These are phyloP conservation scores for Tephrocybe sp. DNA, from an alignment of 768 basidiomycete species.

Conservation along the genomic window DNA sequence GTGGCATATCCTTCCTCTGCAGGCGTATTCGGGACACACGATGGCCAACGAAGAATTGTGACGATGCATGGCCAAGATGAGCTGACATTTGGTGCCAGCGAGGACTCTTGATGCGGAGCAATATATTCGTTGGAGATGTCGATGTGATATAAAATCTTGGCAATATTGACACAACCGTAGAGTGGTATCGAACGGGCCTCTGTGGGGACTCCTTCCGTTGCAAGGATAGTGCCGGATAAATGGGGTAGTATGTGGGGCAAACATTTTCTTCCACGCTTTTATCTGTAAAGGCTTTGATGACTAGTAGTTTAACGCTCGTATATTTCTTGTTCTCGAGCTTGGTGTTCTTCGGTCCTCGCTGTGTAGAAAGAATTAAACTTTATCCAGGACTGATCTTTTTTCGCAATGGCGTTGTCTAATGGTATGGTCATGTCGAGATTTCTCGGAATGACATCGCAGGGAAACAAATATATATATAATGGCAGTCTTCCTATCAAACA, in stretches of 20 bases:
- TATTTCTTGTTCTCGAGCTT: too few species aligned
- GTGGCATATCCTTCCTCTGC: conserved; percentile 18
- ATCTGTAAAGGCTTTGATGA: too few species aligned
- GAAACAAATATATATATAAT: too few species aligned
- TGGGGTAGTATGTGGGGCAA: conserved; percentile 83
- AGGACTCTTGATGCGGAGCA: conserved; percentile 17
- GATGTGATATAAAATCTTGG: background rate
- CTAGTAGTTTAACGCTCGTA: too few species aligned
- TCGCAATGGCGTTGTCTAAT: too few species aligned
- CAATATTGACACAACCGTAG: conserved; percentile 35
- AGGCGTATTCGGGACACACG: conserved; percentile 14
- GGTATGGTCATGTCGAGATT: too few species aligned
- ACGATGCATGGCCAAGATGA: conserved; percentile 20
- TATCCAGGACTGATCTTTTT: too few species aligned
- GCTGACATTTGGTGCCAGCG: conserved; percentile 6
- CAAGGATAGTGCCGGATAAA: conserved; percentile 68
- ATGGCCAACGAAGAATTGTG: conserved; percentile 1
- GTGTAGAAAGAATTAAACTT: too few species aligned
- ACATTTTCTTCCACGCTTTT: conserved; percentile 33
- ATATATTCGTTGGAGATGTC: background rate
- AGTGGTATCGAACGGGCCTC: conserved; percentile 57
- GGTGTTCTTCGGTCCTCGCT: too few species aligned
- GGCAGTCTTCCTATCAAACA: too few species aligned
- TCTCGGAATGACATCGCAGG: too few species aligned
- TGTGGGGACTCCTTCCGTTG: conserved; percentile 82